Evolutionary conservation across 139 green algal species (phyloP).

Genomic region (Gonium pectorale): DNA sequence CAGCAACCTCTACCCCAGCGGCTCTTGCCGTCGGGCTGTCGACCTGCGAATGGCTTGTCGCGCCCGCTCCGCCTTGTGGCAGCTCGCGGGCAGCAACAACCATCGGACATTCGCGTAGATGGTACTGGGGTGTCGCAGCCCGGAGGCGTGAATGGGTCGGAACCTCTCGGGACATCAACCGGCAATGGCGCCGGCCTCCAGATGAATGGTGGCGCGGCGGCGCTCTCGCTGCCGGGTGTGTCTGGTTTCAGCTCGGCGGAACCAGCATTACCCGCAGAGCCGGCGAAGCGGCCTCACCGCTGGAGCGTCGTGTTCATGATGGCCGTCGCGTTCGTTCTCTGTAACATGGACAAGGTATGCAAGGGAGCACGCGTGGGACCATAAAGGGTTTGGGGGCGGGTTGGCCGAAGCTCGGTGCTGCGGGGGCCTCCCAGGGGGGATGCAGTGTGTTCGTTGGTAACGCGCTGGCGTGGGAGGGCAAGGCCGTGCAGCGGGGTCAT

Average conservation of each 20-base stretch:
- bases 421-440: no score
- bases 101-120: not conserved
- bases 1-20: no score
- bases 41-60: no score
- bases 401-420: no score
- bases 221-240: not conserved
- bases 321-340: slow-evolving; percentile 72
- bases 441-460: no score
- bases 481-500: no score
- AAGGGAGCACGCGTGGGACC: not conserved
- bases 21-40: no score
- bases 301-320: slow-evolving; percentile 58
- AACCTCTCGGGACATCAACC: not conserved
- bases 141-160: slow-evolving; percentile 4
- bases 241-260: not conserved
- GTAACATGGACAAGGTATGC: slow-evolving; percentile 97
- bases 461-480: no score
- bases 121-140: not conserved
- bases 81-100: slow-evolving; percentile 3
- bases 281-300: slow-evolving; percentile 11
- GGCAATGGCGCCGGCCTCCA: not conserved
- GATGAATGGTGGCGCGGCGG: slow-evolving; percentile 7
- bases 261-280: not conserved
- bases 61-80: not conserved
- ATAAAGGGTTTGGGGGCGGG: not conserved